These are phyloP conservation scores for Syzygium jambos DNA, from an alignment of 345 rosid genomes.

Conservation along the genomic window DNA sequence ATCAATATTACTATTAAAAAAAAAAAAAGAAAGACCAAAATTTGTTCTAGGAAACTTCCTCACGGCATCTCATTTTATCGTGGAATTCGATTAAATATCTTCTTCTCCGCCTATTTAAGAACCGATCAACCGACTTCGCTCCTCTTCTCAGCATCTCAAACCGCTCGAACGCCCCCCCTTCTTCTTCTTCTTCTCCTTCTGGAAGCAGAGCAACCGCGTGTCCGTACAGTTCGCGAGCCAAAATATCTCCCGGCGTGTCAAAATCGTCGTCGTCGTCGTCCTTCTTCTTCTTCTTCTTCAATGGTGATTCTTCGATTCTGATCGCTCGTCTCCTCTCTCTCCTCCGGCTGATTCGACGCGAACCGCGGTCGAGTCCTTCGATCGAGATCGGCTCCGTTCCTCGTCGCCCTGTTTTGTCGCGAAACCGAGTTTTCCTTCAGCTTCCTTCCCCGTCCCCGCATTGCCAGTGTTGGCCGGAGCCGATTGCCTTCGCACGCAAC, in stretches of 20 bases:
- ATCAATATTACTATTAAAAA: not conserved
- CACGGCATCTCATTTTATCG: not conserved
- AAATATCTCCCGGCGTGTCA: not conserved
- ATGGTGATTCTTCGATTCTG: not conserved
- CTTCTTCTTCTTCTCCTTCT: not conserved
- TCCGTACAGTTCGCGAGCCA: not conserved
- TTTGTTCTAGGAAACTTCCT: not conserved
- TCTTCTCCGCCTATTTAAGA: not conserved
- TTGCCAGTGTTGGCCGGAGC: not conserved
- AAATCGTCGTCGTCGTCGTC: not conserved
- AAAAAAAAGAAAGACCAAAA: not conserved
- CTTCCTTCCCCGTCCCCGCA: not conserved
- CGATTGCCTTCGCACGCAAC: not conserved
- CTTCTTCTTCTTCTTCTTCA: not conserved
- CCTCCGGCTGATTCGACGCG: not conserved
- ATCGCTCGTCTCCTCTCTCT: not conserved
- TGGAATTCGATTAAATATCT: not conserved
- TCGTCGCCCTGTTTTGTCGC: not conserved
- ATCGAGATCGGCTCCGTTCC: not conserved
- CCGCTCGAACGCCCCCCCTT: not conserved
- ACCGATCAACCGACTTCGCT: not conserved
- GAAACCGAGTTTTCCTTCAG: not conserved
- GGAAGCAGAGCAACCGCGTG: not conserved
- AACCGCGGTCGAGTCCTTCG: not conserved
- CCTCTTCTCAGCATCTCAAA: not conserved